A percentile compares a stretch with the other conserved stretches of the same genome.
Conservation (phyloP, 495 filamentous ascomycete genomes). For the Aspergillus egyptiacus region DNA sequence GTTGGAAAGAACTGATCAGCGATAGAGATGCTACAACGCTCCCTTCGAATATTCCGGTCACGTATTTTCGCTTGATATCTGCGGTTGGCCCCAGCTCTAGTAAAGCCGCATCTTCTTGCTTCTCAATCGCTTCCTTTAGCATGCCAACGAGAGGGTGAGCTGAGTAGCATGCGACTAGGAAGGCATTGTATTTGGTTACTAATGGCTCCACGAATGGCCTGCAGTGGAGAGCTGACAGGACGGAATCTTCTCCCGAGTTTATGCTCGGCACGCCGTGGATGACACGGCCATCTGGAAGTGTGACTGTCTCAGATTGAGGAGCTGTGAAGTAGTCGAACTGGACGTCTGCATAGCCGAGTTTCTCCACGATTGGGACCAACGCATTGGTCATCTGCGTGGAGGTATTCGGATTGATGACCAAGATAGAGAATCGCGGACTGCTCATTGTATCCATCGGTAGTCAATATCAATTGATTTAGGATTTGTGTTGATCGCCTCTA, state of each 20-base stretch:
- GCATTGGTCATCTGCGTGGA: slow-evolving; percentile 74
- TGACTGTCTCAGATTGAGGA: slow-evolving; percentile 28
- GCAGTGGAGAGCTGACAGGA: slow-evolving; percentile 52
- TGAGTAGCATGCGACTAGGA: slow-evolving; percentile 85
- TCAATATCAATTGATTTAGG: not conserved
- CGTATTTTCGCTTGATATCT: slow-evolving; percentile 40
- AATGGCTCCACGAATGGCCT: slow-evolving; percentile 47
- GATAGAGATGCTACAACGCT: slow-evolving; percentile 55
- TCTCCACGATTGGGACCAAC: slow-evolving; percentile 57
- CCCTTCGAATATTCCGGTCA: slow-evolving; percentile 86
- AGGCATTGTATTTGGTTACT: slow-evolving; percentile 58
- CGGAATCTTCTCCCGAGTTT: slow-evolving; percentile 44
- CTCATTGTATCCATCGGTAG: slow-evolving; percentile 19
- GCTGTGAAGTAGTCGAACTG: slow-evolving; percentile 53
- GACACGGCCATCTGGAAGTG: slow-evolving; percentile 24
- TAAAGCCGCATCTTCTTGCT: slow-evolving; percentile 18
- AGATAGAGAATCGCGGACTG: slow-evolving; percentile 41
- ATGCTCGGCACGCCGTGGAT: slow-evolving; percentile 39
- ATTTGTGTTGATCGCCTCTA: not conserved
- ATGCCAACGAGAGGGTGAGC: slow-evolving; percentile 71
- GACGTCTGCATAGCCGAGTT: slow-evolving; percentile 43
- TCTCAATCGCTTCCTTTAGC: slow-evolving; percentile 41
- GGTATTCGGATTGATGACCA: slow-evolving; percentile 91
- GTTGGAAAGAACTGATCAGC: slow-evolving; percentile 38
- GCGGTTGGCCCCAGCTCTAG: not conserved